Evolutionary conservation across 345 rosid genomes (phyloP).

Genomic region (Dovyalis caffra): DNA sequence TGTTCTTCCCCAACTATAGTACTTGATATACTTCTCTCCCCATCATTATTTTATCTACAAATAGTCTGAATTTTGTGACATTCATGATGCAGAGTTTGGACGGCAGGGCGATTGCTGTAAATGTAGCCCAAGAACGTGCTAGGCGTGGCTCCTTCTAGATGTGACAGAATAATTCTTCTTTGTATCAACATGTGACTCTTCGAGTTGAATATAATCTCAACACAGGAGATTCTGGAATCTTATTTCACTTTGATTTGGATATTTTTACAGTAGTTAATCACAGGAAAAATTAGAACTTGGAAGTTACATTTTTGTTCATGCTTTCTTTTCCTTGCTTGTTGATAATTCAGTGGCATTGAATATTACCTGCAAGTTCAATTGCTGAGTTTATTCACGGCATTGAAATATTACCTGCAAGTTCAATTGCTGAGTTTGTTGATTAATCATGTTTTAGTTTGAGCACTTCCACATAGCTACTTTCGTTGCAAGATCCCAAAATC

Average conservation of each 20-base stretch:
- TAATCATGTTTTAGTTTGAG: too few relatives aligned
- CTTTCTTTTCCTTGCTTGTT: too few relatives aligned
- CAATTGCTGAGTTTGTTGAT: too few relatives aligned
- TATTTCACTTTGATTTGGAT: not conserved
- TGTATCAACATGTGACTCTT: not conserved
- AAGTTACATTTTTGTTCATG: not conserved
- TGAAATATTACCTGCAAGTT: too few relatives aligned
- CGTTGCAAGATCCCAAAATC: too few relatives aligned
- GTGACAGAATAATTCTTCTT: not conserved
- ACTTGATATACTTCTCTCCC: too few relatives aligned
- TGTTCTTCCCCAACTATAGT: too few relatives aligned
- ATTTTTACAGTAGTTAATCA: not conserved
- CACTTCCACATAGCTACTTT: too few relatives aligned
- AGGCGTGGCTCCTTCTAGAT: slow-evolving; percentile 30
- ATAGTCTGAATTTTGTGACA: not conserved
- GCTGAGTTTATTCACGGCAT: too few relatives aligned
- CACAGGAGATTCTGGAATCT: not conserved
- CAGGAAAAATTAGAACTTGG: not conserved
- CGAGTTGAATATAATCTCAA: not conserved
- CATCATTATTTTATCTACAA: too few relatives aligned
- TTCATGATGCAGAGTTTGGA: slow-evolving; percentile 59
- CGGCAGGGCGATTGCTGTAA: slow-evolving; percentile 88
- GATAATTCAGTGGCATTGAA: too few relatives aligned
- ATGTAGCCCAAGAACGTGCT: slow-evolving; percentile 74
- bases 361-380: too few relatives aligned